Percentiles rank a stretch among this genome's conserved stretches.
phyloP scores from a whole-genome alignment of 768 basidiomycete genomes.

The Trametopsis cervina region DNA sequence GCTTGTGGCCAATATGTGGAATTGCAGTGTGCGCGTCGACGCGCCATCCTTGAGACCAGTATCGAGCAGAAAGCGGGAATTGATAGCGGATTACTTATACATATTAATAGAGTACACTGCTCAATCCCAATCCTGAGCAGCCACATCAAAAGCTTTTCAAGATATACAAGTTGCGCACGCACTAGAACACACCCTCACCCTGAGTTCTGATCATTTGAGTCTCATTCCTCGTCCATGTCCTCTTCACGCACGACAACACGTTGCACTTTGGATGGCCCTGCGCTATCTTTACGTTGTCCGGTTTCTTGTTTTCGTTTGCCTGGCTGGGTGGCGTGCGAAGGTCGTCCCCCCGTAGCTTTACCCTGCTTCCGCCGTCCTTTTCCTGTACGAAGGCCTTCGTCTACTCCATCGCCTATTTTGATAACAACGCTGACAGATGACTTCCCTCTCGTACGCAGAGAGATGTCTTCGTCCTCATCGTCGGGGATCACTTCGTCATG shows the following conservation, averaged over 20 bases:
- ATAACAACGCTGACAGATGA: constrained; percentile 57
- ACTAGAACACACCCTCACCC: no score
- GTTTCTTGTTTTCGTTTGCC: neutral
- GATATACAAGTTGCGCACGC: no score
- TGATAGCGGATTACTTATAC: no score
- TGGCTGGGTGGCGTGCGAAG: neutral
- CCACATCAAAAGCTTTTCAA: no score
- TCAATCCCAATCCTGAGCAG: no score
- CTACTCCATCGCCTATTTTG: constrained; percentile 56
- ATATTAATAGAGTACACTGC: no score
- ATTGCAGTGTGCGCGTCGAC: no score
- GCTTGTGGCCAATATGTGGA: no score
- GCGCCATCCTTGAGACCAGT: no score
- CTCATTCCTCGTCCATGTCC: constrained; percentile 14
- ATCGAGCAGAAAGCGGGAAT: no score
- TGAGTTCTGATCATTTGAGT: neutral
- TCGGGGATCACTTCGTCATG: constrained; percentile 76
- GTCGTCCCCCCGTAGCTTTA: neutral
- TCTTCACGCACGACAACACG: constrained; percentile 15
- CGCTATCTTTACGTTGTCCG: neutral
- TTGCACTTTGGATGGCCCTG: neutral
- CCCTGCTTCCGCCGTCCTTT: constrained; percentile 7
- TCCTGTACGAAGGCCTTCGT: constrained; percentile 26
- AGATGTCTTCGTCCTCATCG: constrained; percentile 66
- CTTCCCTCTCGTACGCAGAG: constrained; percentile 57